Evolutionary conservation across 345 rosid genomes (phyloP), one percentile per base, ranked within the genome.

Genomic region (Camelina hispida): DNA sequence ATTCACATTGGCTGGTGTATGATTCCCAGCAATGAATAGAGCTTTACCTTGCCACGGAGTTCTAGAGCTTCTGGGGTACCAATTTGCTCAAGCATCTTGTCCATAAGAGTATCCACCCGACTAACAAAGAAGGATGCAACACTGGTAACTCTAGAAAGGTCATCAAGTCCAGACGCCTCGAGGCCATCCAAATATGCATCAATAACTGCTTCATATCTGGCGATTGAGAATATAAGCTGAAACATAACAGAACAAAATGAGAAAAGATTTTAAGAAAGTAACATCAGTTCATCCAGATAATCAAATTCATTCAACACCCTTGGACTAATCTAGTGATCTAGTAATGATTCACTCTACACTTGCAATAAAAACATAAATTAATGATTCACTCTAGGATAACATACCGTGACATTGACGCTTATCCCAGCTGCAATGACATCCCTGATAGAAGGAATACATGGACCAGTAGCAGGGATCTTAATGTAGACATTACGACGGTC

Each of bases 181-280:
- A 95, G 99, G 70, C 99, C 99, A 85, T 95, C 97, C 88, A 95
- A 79, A 72, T 95, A 95, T 62, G 99, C 97, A 87, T 95, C 99
- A 15, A 95, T 87, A 61, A 95, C 97, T 30, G 90, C 97, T 78
- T 95, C 97, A 62, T 95, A 95, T 86, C 97, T 84, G 3, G 91
- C 81, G 43, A 95, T 80, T 23, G 99, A 95, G 86, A 95, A 95
- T 71, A 95, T 92, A 65, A 95, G 93, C 99, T 95, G 95, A 69
- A 68, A 62, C 56, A 71, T 7, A 67, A 67, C 44, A 67, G 66
- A 69, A 35, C 12, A 42, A 47, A 47, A 61, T 61, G 18, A 42
- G 23, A 77, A 66, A 38, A 4, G 22, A 42, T 35, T 15, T 13
- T 38, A 28, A 13, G 28, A 56, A 18, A 7, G 18, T 28, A 18